Percentiles rank a stretch among this genome's conserved stretches.
These are phyloP conservation scores for Neospora caninum DNA, from an alignment of 169 alveolate genomes.

Conservation along the genomic window DNA sequence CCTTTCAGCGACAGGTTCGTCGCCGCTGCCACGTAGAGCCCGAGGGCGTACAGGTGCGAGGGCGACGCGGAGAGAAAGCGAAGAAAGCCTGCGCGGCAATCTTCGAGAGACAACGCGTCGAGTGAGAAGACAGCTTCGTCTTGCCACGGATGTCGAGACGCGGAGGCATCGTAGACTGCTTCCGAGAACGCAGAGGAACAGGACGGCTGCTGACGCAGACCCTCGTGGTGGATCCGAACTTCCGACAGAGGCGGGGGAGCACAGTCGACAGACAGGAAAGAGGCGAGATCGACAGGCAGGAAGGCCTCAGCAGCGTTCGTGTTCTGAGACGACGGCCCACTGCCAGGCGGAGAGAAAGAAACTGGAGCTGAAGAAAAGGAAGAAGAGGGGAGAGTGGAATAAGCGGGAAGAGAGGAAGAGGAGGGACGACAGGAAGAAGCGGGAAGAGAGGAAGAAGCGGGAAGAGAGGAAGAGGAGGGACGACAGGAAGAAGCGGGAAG, in stretches of 20 bases:
- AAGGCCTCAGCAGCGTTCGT: not conserved
- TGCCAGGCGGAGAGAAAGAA: not conserved
- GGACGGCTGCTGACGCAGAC: not conserved
- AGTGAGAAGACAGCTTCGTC: not conserved
- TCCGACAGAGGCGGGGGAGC: not conserved
- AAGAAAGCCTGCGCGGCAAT: not conserved
- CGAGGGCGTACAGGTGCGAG: not conserved
- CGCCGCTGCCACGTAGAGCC: slow-evolving; percentile 13
- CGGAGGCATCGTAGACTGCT: not conserved
- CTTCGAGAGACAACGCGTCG: not conserved
- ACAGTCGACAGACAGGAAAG: not conserved
- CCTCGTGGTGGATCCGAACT: not conserved
- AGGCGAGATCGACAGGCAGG: not conserved
- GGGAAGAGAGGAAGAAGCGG: not conserved
- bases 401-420: not conserved
- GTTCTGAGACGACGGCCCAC: not conserved
- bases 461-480: not conserved
- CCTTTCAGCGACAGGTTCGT: not conserved
- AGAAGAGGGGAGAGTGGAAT: not conserved
- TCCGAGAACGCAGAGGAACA: not conserved
- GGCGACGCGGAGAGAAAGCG: not conserved
- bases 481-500: not conserved
- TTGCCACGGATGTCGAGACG: not conserved
- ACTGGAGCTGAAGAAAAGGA: not conserved
- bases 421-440: no score